Evolutionary conservation across 208 protist species (phyloP).

Genomic region (Acanthamoeba castellanii): DNA sequence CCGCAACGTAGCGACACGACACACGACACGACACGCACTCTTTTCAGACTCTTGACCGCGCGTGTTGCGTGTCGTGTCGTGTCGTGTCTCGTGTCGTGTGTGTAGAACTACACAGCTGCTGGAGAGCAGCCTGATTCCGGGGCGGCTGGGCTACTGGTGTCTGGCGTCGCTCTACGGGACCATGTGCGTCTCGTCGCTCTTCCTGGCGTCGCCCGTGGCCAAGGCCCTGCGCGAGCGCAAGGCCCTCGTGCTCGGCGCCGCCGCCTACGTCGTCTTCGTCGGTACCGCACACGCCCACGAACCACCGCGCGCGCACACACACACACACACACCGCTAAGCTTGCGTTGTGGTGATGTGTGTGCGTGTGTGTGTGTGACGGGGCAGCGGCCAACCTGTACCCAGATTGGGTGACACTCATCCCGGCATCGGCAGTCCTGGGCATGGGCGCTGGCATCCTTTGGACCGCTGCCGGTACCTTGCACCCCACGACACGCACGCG

Average conservation of each 20-base stretch:
- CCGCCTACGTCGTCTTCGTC: conserved; percentile 8
- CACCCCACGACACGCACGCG: not conserved
- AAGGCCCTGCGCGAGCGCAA: not conserved
- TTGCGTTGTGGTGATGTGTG: not conserved
- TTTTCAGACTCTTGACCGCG: too few species aligned
- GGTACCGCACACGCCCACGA: not conserved
- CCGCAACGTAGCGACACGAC: too few species aligned
- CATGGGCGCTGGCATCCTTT: conserved; percentile 32
- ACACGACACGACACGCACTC: too few species aligned
- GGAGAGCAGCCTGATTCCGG: conserved; percentile 52
- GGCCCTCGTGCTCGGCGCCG: not conserved
- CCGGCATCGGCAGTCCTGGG: not conserved
- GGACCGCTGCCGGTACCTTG: conserved; percentile 32
- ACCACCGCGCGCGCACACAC: not conserved
- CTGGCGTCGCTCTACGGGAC: conserved; percentile 38
- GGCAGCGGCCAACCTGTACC: conserved; percentile 17
- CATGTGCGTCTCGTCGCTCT: conserved; percentile 28
- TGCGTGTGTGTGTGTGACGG: not conserved
- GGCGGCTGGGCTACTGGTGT: conserved; percentile 45
- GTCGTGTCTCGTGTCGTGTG: not conserved
- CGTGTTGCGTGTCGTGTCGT: too few species aligned
- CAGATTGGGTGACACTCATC: conserved; percentile 47
- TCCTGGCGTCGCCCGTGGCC: conserved; percentile 35
- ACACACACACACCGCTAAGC: not conserved
- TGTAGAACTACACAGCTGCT: not conserved